Evolutionary conservation across 768 basidiomycete genomes (phyloP).

Genomic region (Porphyrellus cyaneotinctus): DNA sequence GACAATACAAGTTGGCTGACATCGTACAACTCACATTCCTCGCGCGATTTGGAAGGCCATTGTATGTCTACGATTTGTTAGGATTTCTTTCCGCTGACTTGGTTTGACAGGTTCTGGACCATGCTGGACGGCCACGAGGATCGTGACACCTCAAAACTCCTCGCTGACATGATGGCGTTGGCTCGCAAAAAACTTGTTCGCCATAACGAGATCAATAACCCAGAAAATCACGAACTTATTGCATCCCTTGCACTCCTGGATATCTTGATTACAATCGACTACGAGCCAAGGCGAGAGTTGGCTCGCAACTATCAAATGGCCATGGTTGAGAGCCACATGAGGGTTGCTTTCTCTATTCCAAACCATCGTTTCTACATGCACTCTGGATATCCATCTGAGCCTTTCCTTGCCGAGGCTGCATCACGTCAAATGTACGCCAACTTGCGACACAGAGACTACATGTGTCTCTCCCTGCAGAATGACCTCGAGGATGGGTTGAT

Average conservation of each 20-base stretch:
- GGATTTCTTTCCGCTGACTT: background rate
- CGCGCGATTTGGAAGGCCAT: background rate
- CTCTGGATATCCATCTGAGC: background rate
- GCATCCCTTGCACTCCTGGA: background rate
- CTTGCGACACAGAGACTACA: background rate
- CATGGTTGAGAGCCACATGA: background rate
- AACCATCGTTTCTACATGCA: background rate
- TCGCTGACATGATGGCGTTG: background rate
- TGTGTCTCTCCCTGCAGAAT: background rate
- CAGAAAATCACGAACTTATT: background rate
- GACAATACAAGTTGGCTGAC: background rate
- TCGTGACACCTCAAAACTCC: background rate
- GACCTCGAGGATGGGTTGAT: background rate
- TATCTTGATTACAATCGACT: background rate
- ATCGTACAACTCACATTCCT: background rate
- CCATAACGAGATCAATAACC: background rate
- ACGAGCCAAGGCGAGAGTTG: background rate
- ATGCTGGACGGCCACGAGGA: background rate
- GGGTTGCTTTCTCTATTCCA: background rate
- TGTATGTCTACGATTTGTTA: background rate
- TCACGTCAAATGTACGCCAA: background rate
- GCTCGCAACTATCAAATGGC: background rate
- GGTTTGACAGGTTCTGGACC: background rate
- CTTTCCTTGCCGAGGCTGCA: background rate
- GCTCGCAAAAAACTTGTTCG: background rate